A percentile compares a stretch with the other conserved stretches of the same genome.
phyloP scores from a whole-genome alignment of 495 filamentous ascomycete species.

The Hypoxylon lienhwacheense region DNA sequence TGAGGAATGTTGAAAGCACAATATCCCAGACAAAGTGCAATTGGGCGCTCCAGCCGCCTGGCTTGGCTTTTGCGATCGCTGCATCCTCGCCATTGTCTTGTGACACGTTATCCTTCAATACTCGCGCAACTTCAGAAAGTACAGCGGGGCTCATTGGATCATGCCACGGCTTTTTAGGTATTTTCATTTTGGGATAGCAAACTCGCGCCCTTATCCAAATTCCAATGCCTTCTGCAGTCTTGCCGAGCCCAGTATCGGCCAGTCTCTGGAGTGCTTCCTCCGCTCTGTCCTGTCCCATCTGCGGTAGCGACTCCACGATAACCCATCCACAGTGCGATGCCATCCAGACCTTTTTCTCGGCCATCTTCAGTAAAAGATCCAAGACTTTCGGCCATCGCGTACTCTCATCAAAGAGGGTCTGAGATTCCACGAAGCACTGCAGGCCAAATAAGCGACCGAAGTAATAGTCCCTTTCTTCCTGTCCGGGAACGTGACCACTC shows the following conservation, averaged over 20 bases:
- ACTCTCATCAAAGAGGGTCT: constrained; percentile 63
- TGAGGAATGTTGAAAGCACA: constrained; percentile 58
- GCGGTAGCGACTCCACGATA: constrained; percentile 53
- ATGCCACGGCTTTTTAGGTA: constrained; percentile 74
- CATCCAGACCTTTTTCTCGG: constrained; percentile 78
- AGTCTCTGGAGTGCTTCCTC: constrained; percentile 65
- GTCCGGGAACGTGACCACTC: constrained; percentile 64
- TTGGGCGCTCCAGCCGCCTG: constrained; percentile 73
- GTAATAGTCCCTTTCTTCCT: constrained; percentile 83
- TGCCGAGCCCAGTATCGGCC: constrained; percentile 62
- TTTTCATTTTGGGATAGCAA: constrained; percentile 62
- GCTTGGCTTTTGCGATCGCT: constrained; percentile 44
- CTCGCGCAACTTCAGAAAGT: constrained; percentile 63
- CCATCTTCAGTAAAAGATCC: constrained; percentile 59
- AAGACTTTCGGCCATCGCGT: constrained; percentile 65
- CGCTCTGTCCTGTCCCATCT: constrained; percentile 56
- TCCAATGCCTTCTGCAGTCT: constrained; percentile 83
- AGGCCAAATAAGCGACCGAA: constrained; percentile 86
- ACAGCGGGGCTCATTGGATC: constrained; percentile 71
- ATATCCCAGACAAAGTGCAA: constrained; percentile 87
- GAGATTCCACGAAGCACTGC: constrained; percentile 79
- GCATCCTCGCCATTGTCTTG: constrained; percentile 54
- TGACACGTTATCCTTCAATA: constrained; percentile 74
- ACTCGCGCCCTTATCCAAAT: constrained; percentile 76
- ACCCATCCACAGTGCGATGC: constrained; percentile 83